Evolutionary conservation across 1,284 basidiomycete species (phyloP).

Genomic region (Cryptococcus neoformans): DNA sequence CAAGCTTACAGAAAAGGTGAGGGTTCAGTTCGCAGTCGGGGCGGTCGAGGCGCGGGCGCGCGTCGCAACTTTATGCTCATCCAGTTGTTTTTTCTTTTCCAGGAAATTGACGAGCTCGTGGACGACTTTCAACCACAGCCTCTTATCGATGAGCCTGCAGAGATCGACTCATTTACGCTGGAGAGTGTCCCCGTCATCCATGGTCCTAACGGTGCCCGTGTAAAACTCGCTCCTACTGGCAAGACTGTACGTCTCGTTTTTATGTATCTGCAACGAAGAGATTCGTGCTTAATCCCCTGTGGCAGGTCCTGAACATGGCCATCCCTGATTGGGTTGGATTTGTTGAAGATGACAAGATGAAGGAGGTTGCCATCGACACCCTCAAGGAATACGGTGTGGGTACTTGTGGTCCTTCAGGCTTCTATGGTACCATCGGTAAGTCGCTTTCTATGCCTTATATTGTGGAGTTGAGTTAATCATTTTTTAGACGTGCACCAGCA

Average conservation of each 20-base stretch:
- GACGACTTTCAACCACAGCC: slow-evolving; percentile 93
- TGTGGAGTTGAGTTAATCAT: no score
- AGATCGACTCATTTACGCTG: slow-evolving; percentile 65
- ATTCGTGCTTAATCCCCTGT: neutral
- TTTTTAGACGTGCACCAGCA: slow-evolving; percentile 84
- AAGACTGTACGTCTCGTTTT: slow-evolving; percentile 58
- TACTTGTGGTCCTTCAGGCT: slow-evolving; percentile 93
- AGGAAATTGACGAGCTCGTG: slow-evolving; percentile 97
- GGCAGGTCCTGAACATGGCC: slow-evolving; percentile 69
- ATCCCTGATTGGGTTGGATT: slow-evolving; percentile 93
- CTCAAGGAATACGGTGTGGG: slow-evolving; percentile 93
- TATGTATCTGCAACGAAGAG: neutral
- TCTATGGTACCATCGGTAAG: slow-evolving; percentile 92
- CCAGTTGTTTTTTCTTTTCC: no score
- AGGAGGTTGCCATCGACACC: slow-evolving; percentile 78
- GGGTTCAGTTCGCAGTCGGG: no score
- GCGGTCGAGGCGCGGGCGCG: no score
- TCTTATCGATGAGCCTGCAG: slow-evolving; percentile 59
- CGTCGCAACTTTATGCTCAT: neutral
- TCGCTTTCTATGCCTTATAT: no score
- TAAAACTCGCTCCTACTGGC: slow-evolving; percentile 68
- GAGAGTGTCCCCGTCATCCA: slow-evolving; percentile 71
- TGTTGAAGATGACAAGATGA: slow-evolving; percentile 81
- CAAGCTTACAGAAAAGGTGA: slow-evolving; percentile 81
- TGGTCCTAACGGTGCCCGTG: slow-evolving; percentile 78